Percentiles rank a stretch among this genome's conserved stretches.
These are phyloP conservation scores for Syzygium oleosum DNA, from an alignment of 345 rosid species.

Conservation along the genomic window DNA sequence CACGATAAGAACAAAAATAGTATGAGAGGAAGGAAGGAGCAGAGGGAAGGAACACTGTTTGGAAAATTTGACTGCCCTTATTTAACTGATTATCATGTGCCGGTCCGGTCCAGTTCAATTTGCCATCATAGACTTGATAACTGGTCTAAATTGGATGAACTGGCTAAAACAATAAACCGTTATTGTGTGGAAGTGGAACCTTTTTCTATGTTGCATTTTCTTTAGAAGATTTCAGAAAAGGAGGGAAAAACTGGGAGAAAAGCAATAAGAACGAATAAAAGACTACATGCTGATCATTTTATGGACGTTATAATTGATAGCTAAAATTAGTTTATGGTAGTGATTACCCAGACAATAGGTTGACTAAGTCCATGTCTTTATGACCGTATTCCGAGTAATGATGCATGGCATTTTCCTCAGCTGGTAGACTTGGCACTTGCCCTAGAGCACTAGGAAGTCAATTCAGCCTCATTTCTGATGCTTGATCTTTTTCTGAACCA, in stretches of 20 bases:
- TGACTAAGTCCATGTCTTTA: neutral
- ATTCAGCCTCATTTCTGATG: neutral
- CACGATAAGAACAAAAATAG: neutral
- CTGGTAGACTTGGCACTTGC: neutral
- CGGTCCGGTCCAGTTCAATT: neutral
- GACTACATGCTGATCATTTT: neutral
- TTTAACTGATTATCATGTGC: neutral
- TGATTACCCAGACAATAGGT: neutral
- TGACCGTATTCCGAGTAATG: neutral
- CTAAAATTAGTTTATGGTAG: neutral
- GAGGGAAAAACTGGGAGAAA: neutral
- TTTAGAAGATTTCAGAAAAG: neutral
- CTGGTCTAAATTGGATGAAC: neutral
- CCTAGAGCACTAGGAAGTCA: neutral
- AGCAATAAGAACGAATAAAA: neutral
- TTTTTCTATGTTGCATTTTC: neutral
- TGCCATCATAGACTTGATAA: neutral
- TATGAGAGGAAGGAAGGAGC: neutral
- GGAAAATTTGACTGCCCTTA: neutral
- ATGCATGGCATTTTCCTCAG: neutral
- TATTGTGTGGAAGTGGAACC: neutral
- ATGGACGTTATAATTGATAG: neutral
- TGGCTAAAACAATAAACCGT: neutral
- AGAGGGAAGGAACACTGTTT: neutral
- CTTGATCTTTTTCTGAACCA: neutral